A percentile compares a stretch with the other conserved stretches of the same genome.
These are phyloP conservation scores for Trichoderma brevicompactum DNA, from an alignment of 2,329 filamentous ascomycete genomes.

Conservation along the genomic window DNA sequence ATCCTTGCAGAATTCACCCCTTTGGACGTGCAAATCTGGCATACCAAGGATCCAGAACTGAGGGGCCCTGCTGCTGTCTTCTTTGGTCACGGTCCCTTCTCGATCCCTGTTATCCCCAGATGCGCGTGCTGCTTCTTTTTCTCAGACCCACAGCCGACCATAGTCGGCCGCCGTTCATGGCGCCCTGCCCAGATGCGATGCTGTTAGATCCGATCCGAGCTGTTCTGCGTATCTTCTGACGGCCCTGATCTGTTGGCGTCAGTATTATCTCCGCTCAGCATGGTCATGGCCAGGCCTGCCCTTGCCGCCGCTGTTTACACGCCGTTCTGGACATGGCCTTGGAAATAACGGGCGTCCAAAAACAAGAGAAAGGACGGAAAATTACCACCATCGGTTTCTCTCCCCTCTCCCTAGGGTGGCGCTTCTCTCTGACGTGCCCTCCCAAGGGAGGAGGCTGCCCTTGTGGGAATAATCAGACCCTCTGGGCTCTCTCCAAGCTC, in stretches of 20 bases:
- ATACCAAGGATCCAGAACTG: slow-evolving; percentile 30
- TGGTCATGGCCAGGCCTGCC: slow-evolving; percentile 8
- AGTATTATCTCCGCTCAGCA: slow-evolving; percentile 21
- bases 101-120: slow-evolving; percentile 30
- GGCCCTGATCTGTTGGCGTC: slow-evolving; percentile 20
- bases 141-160: slow-evolving; percentile 24
- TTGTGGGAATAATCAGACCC: slow-evolving; percentile 23
- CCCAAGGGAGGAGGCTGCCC: slow-evolving; percentile 31
- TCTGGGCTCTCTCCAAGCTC: slow-evolving; percentile 12
- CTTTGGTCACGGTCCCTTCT: slow-evolving; percentile 19
- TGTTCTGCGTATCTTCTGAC: slow-evolving; percentile 17
- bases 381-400: not conserved
- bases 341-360: slow-evolving; percentile 5
- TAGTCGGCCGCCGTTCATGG: slow-evolving; percentile 25
- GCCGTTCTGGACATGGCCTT: slow-evolving; percentile 21
- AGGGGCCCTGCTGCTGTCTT: not conserved
- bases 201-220: slow-evolving; percentile 27
- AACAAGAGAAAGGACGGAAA: not conserved
- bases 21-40: slow-evolving; percentile 32
- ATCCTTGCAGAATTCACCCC: slow-evolving; percentile 26
- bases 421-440: slow-evolving; percentile 30
- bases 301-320: slow-evolving; percentile 23
- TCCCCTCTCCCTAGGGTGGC: slow-evolving; percentile 12
- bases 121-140: slow-evolving; percentile 30
- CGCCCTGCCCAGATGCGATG: slow-evolving; percentile 20